Evolutionary conservation across 345 rosid genomes (phyloP).

Genomic region (Laguncularia racemosa): DNA sequence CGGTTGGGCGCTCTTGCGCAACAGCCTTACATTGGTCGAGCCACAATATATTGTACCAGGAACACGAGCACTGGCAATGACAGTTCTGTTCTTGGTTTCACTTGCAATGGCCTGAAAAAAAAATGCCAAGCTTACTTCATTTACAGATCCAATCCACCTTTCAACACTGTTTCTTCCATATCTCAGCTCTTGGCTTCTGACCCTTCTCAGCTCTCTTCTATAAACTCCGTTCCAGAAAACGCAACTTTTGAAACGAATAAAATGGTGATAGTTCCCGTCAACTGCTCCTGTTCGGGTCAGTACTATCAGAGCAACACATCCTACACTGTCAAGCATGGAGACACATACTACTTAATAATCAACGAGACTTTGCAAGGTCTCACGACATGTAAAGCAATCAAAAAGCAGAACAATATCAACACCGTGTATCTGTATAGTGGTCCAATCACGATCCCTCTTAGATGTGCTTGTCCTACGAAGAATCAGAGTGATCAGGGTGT

Average conservation of each 20-base stretch:
- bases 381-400: conserved; percentile 24
- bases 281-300: conserved; percentile 29
- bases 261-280: conserved; percentile 32
- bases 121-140: conserved; percentile 22
- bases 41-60: too few species aligned
- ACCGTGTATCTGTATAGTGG: conserved; percentile 14
- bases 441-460: conserved; percentile 14
- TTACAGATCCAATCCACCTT: conserved; percentile 25
- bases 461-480: conserved; percentile 67
- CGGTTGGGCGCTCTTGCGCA: too few species aligned
- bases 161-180: conserved; percentile 22
- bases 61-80: not conserved
- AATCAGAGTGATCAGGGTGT: conserved; percentile 30
- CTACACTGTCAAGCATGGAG: conserved; percentile 11
- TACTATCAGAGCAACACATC: conserved; percentile 36
- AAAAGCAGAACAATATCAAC: conserved; percentile 16
- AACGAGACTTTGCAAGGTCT: conserved; percentile 26
- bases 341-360: conserved; percentile 20
- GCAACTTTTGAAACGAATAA: conserved; percentile 15
- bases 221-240: conserved; percentile 22
- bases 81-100: conserved; percentile 8
- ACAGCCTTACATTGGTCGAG: too few species aligned
- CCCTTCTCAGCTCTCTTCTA: conserved; percentile 17
- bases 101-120: conserved; percentile 15
- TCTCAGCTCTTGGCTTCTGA: conserved; percentile 31